A percentile compares a stretch with the other conserved stretches of the same genome.
These are phyloP conservation scores for Yamadazyma spencermartinsiae DNA, from an alignment of 1,139 yeast genomes.

Conservation along the genomic window DNA sequence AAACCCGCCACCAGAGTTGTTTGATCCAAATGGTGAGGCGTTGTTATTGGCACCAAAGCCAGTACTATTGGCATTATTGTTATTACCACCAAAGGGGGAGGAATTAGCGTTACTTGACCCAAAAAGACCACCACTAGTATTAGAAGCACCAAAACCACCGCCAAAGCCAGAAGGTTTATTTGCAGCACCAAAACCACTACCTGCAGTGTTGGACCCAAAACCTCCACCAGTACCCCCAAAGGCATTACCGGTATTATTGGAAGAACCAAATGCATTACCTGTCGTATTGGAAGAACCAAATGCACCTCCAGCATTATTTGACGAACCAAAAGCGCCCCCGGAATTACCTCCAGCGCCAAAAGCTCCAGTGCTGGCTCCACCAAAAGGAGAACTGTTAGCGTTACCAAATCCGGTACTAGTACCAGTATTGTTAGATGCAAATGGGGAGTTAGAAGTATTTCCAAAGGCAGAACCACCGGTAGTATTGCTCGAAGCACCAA, in stretches of 20 bases:
- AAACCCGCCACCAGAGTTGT: constrained; percentile 19
- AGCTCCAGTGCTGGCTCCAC: constrained; percentile 14
- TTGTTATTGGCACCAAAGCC: constrained; percentile 13
- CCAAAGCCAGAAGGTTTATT: background rate
- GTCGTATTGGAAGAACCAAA: background rate
- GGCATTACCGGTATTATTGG: constrained; percentile 7
- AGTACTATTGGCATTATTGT: background rate
- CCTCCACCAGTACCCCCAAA: constrained; percentile 12
- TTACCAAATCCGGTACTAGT: constrained; percentile 1
- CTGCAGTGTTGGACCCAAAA: constrained; percentile 15
- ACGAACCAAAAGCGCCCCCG: constrained; percentile 14
- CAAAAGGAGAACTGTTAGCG: constrained; percentile 1
- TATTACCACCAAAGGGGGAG: constrained; percentile 20
- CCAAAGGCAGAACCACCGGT: constrained; percentile 20
- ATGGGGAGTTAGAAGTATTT: constrained; percentile 7
- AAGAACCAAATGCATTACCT: constrained; percentile 17
- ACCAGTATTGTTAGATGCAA: constrained; percentile 3
- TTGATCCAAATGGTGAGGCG: constrained; percentile 29
- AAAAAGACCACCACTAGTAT: constrained; percentile 22
- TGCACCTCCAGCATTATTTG: constrained; percentile 17
- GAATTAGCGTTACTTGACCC: constrained; percentile 19
- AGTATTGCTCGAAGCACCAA: constrained; percentile 15
- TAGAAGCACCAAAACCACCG: constrained; percentile 28
- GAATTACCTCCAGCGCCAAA: constrained; percentile 10
- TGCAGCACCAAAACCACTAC: constrained; percentile 12